phyloP scores from a whole-genome alignment of 1,284 basidiomycete species.

The Cutaneotrichosporon dermatis region DNA sequence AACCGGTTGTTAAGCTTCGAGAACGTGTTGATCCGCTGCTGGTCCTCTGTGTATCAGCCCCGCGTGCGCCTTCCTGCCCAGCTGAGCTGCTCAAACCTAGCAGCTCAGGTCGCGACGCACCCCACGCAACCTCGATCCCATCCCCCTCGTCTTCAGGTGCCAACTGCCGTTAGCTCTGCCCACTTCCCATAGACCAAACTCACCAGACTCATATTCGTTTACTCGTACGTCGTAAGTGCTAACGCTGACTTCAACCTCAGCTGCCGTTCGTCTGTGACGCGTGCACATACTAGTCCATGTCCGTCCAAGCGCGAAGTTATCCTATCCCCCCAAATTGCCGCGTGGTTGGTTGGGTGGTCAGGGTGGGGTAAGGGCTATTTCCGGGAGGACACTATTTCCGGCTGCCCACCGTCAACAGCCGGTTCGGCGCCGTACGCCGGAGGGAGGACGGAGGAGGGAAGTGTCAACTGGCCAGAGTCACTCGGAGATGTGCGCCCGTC shows the following conservation, averaged over 20 bases:
- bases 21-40: constrained; percentile 86
- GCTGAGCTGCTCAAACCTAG: too few relatives aligned
- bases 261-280: not conserved
- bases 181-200: not conserved
- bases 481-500: too few relatives aligned
- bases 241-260: too few relatives aligned
- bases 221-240: too few relatives aligned
- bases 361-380: not conserved
- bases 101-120: too few relatives aligned
- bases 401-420: not conserved
- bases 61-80: too few relatives aligned
- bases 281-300: not conserved
- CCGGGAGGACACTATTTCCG: not conserved
- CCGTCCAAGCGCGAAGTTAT: constrained; percentile 1
- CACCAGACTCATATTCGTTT: constrained; percentile 35
- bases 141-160: constrained; percentile 76
- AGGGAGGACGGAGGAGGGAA: not conserved
- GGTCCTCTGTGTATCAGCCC: constrained; percentile 65
- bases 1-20: constrained; percentile 82
- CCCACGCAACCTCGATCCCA: constrained; percentile 83
- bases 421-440: not conserved
- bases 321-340: not conserved
- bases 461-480: not conserved
- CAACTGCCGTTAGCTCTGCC: constrained; percentile 7
- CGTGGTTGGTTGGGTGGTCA: too few relatives aligned